Evolutionary conservation across 2,329 filamentous ascomycete species (phyloP).

Genomic region (Hirsutella rhossiliensis): DNA sequence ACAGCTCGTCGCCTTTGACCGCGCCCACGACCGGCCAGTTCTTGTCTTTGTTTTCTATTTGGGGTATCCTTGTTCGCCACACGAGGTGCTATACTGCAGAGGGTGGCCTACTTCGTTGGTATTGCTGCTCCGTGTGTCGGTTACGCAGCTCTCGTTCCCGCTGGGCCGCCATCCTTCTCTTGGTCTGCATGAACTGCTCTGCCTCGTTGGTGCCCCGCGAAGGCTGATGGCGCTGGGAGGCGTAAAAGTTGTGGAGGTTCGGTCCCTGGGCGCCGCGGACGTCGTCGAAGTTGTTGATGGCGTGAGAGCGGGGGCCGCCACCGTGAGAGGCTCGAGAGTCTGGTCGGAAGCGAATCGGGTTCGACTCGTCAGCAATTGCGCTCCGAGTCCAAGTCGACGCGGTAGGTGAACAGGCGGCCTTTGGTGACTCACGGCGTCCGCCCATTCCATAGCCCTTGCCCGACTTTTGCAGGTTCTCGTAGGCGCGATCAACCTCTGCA

Average conservation of each 20-base stretch:
- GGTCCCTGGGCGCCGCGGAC: constrained; percentile 58
- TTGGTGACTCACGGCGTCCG: constrained; percentile 56
- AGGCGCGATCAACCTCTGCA: constrained; percentile 86
- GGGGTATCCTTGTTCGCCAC: constrained; percentile 17
- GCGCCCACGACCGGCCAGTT: constrained; percentile 6
- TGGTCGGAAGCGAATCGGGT: constrained; percentile 23
- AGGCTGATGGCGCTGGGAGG: constrained; percentile 81
- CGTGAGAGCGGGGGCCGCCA: constrained; percentile 63
- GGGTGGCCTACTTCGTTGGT: constrained; percentile 94
- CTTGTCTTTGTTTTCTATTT: constrained; percentile 20
- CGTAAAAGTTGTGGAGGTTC: constrained; percentile 85
- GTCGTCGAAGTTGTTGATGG: constrained; percentile 71
- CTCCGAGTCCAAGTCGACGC: background rate
- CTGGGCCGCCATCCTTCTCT: constrained; percentile 97
- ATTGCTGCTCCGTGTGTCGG: constrained; percentile 99
- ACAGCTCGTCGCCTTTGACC: constrained; percentile 7
- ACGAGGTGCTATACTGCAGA: constrained; percentile 55
- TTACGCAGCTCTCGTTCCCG: constrained; percentile 98
- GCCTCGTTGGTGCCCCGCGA: constrained; percentile 76
- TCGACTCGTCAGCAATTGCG: constrained; percentile 1
- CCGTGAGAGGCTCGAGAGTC: constrained; percentile 59
- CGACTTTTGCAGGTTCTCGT: constrained; percentile 93
- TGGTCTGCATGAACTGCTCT: constrained; percentile 98
- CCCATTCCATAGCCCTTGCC: constrained; percentile 74
- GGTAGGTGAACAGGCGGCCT: background rate